phyloP scores from a whole-genome alignment of 768 basidiomycete species.

The Dentipellis fragilis region DNA sequence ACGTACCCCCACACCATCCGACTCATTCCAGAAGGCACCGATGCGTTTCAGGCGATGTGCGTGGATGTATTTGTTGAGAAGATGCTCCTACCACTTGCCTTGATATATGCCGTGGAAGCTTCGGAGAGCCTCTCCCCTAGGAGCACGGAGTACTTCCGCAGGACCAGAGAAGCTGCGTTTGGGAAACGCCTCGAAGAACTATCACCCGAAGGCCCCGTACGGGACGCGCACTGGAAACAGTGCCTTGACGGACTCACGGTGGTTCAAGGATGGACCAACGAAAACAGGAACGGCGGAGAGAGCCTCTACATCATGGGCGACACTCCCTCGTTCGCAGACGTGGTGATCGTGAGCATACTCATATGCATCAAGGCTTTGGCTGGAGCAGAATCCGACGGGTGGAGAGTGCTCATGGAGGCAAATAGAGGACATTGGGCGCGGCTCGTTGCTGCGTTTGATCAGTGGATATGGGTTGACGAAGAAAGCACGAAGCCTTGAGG shows the following conservation, averaged over 20 bases:
- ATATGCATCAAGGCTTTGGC: neutral
- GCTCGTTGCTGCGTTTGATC: neutral
- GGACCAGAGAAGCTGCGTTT: slow-evolving; percentile 1
- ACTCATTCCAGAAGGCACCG: slow-evolving; percentile 6
- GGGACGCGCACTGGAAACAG: neutral
- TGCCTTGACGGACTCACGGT: neutral
- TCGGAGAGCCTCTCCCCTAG: neutral
- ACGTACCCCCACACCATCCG: slow-evolving; percentile 4
- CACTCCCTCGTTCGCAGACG: slow-evolving; percentile 7
- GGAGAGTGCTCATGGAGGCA: neutral
- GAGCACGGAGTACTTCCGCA: slow-evolving; percentile 6
- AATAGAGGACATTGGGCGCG: neutral
- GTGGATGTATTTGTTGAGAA: neutral
- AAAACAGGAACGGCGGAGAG: neutral
- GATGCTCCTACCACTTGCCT: neutral
- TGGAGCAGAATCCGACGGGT: neutral
- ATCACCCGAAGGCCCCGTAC: neutral
- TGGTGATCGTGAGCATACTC: slow-evolving; percentile 1
- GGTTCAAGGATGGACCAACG: neutral
- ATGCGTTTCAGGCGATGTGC: slow-evolving; percentile 3
- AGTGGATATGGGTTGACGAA: neutral
- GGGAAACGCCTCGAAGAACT: neutral
- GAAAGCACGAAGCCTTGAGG: neutral
- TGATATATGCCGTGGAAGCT: neutral
- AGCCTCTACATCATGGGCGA: neutral